These are phyloP conservation scores for Colletotrichum cereale DNA, from an alignment of 2,329 filamentous ascomycete genomes.

Conservation along the genomic window DNA sequence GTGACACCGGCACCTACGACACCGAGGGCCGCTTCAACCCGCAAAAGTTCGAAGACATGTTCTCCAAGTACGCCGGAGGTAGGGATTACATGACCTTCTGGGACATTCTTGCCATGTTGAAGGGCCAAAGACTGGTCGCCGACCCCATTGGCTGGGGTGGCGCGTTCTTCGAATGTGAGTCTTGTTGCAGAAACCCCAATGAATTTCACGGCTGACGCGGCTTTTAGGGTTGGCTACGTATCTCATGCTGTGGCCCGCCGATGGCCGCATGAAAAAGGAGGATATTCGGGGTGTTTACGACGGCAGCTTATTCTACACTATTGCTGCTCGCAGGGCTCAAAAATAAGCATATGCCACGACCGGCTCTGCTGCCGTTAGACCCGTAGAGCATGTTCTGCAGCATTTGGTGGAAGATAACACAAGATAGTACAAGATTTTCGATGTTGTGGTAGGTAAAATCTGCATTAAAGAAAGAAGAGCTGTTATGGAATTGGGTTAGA, in stretches of 20 bases:
- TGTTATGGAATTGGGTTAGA: not conserved
- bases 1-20: constrained; percentile 60
- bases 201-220: constrained; percentile 1
- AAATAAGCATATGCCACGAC: not conserved
- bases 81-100: constrained; percentile 53
- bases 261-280: constrained; percentile 69
- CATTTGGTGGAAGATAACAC: too few relatives aligned
- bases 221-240: constrained; percentile 53
- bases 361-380: not conserved
- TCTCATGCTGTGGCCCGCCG: constrained; percentile 63
- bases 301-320: constrained; percentile 39
- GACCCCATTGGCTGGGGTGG: constrained; percentile 56
- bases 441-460: too few relatives aligned
- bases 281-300: constrained; percentile 52
- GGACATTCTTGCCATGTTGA: constrained; percentile 53
- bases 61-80: constrained; percentile 58
- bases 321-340: not conserved
- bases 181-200: too few relatives aligned
- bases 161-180: constrained; percentile 45
- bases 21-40: constrained; percentile 62
- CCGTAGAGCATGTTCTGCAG: too few relatives aligned
- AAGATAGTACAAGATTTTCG: too few relatives aligned
- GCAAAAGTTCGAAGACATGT: constrained; percentile 64
- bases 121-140: constrained; percentile 55
- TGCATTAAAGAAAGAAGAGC: not conserved